phyloP scores from a whole-genome alignment of 2,329 filamentous ascomycete species.

The Alternaria incomplexa region DNA sequence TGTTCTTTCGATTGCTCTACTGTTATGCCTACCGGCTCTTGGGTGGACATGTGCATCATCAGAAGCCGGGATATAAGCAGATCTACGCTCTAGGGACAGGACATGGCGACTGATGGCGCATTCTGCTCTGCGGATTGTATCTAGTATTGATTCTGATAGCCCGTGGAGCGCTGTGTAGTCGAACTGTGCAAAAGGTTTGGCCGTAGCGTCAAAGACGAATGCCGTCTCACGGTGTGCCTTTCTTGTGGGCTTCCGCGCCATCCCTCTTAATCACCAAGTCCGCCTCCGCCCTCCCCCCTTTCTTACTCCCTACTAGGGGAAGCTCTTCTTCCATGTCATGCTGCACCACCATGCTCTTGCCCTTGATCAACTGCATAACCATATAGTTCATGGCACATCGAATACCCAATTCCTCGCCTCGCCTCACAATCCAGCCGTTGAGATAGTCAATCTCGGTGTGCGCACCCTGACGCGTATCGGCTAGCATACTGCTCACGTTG shows the following conservation, averaged over 20 bases:
- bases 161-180: background rate
- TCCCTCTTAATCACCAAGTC: background rate
- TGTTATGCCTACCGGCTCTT: conserved; percentile 17
- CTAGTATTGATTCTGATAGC: background rate
- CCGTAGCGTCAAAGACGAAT: background rate
- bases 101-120: background rate
- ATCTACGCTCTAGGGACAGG: background rate
- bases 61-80: background rate
- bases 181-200: background rate
- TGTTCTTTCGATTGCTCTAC: background rate
- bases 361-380: conserved; percentile 74
- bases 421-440: conserved; percentile 83
- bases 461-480: conserved; percentile 65
- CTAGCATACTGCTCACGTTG: conserved; percentile 71
- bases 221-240: background rate
- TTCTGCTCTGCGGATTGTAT: background rate
- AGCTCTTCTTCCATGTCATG: conserved; percentile 50
- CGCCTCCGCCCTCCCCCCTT: conserved; percentile 9
- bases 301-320: conserved; percentile 36
- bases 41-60: conserved; percentile 11
- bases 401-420: conserved; percentile 76
- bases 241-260: background rate
- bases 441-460: conserved; percentile 81
- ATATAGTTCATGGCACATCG: conserved; percentile 74
- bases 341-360: conserved; percentile 62